phyloP scores from a whole-genome alignment of 495 filamentous ascomycete genomes.

The Aspergillus ellipticus region DNA sequence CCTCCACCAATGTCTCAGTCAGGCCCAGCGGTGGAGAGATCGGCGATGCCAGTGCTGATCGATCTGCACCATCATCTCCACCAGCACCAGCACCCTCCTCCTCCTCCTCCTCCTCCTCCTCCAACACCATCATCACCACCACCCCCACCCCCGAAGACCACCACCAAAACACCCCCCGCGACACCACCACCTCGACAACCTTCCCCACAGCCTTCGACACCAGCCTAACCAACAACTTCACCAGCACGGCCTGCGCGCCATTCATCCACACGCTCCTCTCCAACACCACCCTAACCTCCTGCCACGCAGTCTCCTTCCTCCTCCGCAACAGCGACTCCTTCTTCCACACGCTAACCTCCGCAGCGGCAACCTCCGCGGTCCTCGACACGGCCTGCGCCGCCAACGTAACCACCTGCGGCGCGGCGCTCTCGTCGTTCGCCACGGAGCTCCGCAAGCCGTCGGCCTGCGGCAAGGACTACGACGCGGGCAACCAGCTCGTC shows the following conservation, averaged over 20 bases:
- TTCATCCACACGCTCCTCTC: constrained; percentile 68
- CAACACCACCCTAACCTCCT: constrained; percentile 60
- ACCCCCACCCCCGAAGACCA: constrained; percentile 6
- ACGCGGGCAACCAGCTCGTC: constrained; percentile 62
- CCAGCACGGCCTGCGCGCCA: constrained; percentile 51
- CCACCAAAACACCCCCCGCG: constrained; percentile 15
- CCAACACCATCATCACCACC: neutral
- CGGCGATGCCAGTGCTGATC: constrained; percentile 9
- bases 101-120: neutral
- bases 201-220: constrained; percentile 73
- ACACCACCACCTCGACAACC: constrained; percentile 11
- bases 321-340: constrained; percentile 71
- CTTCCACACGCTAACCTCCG: constrained; percentile 66
- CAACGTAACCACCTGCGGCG: constrained; percentile 54
- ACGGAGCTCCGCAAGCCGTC: constrained; percentile 48
- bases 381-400: constrained; percentile 70
- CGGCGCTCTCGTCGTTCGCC: constrained; percentile 58
- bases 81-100: neutral
- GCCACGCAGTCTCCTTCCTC: constrained; percentile 71
- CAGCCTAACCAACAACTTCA: constrained; percentile 66
- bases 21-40: neutral
- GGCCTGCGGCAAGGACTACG: constrained; percentile 71
- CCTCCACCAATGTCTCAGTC: neutral
- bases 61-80: neutral
- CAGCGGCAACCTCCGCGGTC: constrained; percentile 61